These are phyloP conservation scores for Aspergillus unguis DNA, from an alignment of 2,329 filamentous ascomycete genomes.

Conservation along the genomic window DNA sequence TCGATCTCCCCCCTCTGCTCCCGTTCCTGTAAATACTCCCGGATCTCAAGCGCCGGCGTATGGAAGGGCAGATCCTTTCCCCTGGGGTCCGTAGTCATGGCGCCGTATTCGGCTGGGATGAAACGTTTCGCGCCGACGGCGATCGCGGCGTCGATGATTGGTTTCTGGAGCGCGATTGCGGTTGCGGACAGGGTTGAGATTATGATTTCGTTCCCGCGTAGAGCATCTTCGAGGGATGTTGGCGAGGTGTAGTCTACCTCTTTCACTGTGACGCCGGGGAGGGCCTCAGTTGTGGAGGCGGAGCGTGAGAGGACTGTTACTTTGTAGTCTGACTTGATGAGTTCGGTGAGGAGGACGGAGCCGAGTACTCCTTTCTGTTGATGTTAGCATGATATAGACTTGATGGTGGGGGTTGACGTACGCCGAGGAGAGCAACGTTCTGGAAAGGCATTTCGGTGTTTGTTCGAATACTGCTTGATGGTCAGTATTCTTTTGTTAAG, in stretches of 20 bases:
- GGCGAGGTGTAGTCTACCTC: constrained; percentile 5
- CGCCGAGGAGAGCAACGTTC: constrained; percentile 6
- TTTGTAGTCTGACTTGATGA: neutral
- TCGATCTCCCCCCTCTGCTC: neutral
- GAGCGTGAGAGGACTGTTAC: constrained; percentile 6
- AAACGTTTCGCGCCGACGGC: constrained; percentile 3
- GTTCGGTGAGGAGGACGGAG: constrained; percentile 1
- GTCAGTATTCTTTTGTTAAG: too few species aligned
- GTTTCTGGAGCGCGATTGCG: neutral
- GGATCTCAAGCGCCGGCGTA: neutral
- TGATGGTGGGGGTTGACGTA: neutral
- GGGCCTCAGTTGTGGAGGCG: neutral
- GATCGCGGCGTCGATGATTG: constrained; percentile 2
- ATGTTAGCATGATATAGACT: neutral
- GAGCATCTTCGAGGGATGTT: neutral
- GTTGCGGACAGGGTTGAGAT: neutral
- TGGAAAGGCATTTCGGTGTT: neutral
- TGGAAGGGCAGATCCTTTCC: neutral
- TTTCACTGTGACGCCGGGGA: neutral
- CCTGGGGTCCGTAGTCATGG: neutral
- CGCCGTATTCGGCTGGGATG: constrained; percentile 8
- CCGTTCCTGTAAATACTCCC: neutral
- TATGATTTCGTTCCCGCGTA: neutral
- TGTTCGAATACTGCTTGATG: too few species aligned
- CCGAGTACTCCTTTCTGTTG: constrained; percentile 8